Conservation (phyloP, 225 moss, liverwort and hornwort genomes). For the Neckera pumila region DNA sequence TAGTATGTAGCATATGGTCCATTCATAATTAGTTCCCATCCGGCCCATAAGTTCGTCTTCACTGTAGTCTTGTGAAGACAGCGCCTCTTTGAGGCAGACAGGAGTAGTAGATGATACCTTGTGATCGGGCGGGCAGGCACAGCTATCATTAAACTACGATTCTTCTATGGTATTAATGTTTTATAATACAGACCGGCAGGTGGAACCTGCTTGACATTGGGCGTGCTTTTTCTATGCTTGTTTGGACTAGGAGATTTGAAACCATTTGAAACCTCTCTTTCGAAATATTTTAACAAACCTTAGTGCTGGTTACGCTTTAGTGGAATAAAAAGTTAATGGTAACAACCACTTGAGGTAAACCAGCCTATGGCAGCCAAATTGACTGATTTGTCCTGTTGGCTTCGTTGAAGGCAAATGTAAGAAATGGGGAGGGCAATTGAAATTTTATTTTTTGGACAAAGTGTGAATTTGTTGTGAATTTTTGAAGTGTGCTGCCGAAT, state of each 20-base stretch:
- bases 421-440: no score
- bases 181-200: neutral
- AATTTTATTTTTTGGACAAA: neutral
- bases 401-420: neutral
- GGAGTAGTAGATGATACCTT: neutral
- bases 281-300: neutral
- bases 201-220: neutral
- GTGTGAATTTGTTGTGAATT: neutral
- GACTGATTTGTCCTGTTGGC: neutral
- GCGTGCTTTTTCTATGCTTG: neutral
- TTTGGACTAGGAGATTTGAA: neutral
- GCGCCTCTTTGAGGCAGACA: neutral
- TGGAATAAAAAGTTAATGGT: neutral
- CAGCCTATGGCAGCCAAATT: neutral
- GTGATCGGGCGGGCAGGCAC: neutral
- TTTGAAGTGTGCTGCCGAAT: neutral
- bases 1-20: slow-evolving; percentile 27
- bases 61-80: neutral
- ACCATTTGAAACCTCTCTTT: neutral
- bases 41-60: neutral
- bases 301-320: neutral
- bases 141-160: neutral
- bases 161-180: neutral
- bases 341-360: neutral
- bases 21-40: neutral